Evolutionary conservation across 192 early-diverging fungal species (phyloP).

Genomic region (Linderina pennispora): DNA sequence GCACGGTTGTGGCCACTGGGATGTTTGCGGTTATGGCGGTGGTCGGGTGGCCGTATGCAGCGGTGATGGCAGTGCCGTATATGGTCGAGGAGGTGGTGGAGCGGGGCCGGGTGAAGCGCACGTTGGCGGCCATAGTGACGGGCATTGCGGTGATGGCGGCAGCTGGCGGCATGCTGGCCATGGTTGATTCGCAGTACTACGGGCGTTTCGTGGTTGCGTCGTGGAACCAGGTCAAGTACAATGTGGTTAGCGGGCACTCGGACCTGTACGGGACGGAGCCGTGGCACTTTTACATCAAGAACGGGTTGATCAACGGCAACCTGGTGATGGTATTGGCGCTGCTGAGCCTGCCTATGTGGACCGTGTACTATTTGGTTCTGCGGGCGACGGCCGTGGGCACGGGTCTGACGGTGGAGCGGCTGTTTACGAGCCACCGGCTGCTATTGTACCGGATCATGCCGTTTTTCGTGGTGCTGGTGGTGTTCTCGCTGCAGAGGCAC

Average conservation of each 20-base stretch:
- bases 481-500: slow-evolving; percentile 87
- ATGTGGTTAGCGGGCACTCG: slow-evolving; percentile 78
- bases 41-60: slow-evolving; percentile 88
- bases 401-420: neutral
- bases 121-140: slow-evolving; percentile 12
- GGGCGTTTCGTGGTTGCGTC: slow-evolving; percentile 61
- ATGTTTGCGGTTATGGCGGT: slow-evolving; percentile 59
- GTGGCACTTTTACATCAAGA: slow-evolving; percentile 87
- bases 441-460: slow-evolving; percentile 56
- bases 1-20: slow-evolving; percentile 54
- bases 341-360: slow-evolving; percentile 52
- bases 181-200: slow-evolving; percentile 79
- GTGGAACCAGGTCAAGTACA: slow-evolving; percentile 87
- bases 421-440: slow-evolving; percentile 13
- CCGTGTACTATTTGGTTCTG: slow-evolving; percentile 11
- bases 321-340: slow-evolving; percentile 71
- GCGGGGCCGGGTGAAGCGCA: slow-evolving; percentile 23
- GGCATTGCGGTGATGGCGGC: slow-evolving; percentile 23
- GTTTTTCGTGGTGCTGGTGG: slow-evolving; percentile 67
- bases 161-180: slow-evolving; percentile 44
- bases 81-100: slow-evolving; percentile 63
- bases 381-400: neutral
- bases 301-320: slow-evolving; percentile 90
- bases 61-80: slow-evolving; percentile 68
- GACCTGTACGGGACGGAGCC: slow-evolving; percentile 89